Evolutionary conservation across 495 filamentous ascomycete genomes (phyloP).

Genomic region (Lentithecium fluviatile): DNA sequence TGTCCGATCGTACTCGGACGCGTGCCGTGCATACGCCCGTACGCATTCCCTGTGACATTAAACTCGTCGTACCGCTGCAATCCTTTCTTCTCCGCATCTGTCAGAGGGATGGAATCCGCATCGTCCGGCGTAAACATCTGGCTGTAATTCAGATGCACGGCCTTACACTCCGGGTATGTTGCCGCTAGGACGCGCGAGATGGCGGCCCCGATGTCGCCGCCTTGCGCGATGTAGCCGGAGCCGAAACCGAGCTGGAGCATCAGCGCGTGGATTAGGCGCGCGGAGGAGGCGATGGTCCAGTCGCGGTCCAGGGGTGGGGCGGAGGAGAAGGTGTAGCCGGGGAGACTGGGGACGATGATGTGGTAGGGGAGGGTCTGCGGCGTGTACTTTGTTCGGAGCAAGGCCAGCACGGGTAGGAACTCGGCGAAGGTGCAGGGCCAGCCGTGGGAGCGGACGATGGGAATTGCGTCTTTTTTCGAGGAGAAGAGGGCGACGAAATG

Average conservation of each 20-base stretch:
- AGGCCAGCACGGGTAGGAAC: slow-evolving; percentile 49
- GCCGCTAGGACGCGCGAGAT: slow-evolving; percentile 51
- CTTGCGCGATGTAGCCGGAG: slow-evolving; percentile 59
- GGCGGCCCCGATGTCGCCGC: slow-evolving; percentile 63
- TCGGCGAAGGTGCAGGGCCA: slow-evolving; percentile 58
- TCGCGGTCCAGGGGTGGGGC: slow-evolving; percentile 50
- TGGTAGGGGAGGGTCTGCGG: slow-evolving; percentile 62
- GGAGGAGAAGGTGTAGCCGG: slow-evolving; percentile 58
- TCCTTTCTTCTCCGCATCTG: background rate
- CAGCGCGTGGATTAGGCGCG: slow-evolving; percentile 55
- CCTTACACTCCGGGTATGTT: slow-evolving; percentile 45
- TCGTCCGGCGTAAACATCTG: background rate
- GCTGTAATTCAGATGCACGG: slow-evolving; percentile 30
- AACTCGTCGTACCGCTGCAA: background rate
- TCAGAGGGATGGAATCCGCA: background rate
- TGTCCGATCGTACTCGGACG: slow-evolving; percentile 62
- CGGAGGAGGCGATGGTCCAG: slow-evolving; percentile 46
- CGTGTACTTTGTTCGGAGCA: slow-evolving; percentile 54
- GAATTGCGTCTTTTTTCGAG: slow-evolving; percentile 56
- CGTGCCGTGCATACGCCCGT: slow-evolving; percentile 59
- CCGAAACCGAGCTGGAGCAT: slow-evolving; percentile 61
- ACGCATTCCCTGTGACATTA: slow-evolving; percentile 48
- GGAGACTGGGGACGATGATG: slow-evolving; percentile 63
- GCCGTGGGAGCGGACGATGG: slow-evolving; percentile 59
- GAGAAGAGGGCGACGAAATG: slow-evolving; percentile 68